phyloP scores from a whole-genome alignment of 75 land plant genomes.

The Sequoiadendron giganteum region DNA sequence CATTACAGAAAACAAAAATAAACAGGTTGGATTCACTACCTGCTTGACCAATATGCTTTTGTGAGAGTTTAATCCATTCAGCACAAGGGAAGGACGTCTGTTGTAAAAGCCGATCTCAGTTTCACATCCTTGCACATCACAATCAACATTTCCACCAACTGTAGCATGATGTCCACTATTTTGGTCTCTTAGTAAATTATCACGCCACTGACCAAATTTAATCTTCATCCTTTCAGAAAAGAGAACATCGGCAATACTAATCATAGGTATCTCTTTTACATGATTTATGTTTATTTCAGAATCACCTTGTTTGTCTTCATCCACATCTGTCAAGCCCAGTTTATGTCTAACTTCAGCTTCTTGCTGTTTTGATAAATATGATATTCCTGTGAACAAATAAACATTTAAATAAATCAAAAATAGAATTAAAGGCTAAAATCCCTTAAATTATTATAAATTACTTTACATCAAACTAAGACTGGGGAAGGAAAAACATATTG shows the following conservation, averaged over 20 bases:
- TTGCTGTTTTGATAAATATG: constrained; percentile 88
- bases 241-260: constrained; percentile 57
- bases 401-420: constrained; percentile 12
- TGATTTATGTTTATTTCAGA: constrained; percentile 2
- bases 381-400: constrained; percentile 67
- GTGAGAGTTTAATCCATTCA: constrained; percentile 56
- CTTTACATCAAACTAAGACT: background rate
- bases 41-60: constrained; percentile 49
- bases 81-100: constrained; percentile 55
- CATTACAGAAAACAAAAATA: background rate
- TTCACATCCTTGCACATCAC: constrained; percentile 15
- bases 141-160: constrained; percentile 8
- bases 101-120: constrained; percentile 54
- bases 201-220: constrained; percentile 69
- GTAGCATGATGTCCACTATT: background rate
- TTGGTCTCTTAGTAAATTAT: constrained; percentile 30
- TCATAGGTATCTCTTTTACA: constrained; percentile 30
- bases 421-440: background rate
- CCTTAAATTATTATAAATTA: background rate
- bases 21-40: constrained; percentile 25
- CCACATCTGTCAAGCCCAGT: constrained; percentile 16
- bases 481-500: background rate
- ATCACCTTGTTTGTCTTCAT: constrained; percentile 6
- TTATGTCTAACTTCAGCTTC: constrained; percentile 56
- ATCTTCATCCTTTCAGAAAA: constrained; percentile 72